Evolutionary conservation across 306 rosid genomes (phyloP).

Genomic region (Prunus persica): Prunus_persica_NCBIv2 NC_034014.1:18522501-18523000

Average conservation of each 20-base stretch:
- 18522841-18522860: slow-evolving; percentile 73
- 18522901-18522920: too few species aligned
- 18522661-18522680: slow-evolving; percentile 8
- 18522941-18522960: too few species aligned
- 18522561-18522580: slow-evolving; percentile 63
- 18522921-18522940: too few species aligned
- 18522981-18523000: too few species aligned
- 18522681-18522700: slow-evolving; percentile 12
- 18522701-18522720: neutral
- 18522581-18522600: slow-evolving; percentile 55
- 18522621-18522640: too few species aligned
- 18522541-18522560: slow-evolving; percentile 74
- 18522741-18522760: neutral
- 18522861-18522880: neutral
- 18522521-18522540: slow-evolving; percentile 25
- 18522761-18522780: slow-evolving; percentile 16
- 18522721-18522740: neutral
- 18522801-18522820: slow-evolving; percentile 51
- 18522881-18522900: neutral
- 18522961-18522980: too few species aligned
- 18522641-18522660: neutral
- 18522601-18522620: slow-evolving; percentile 49
- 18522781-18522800: slow-evolving; percentile 54
- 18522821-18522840: slow-evolving; percentile 71
- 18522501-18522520: neutral